phyloP scores from a whole-genome alignment of 345 rosid genomes.

The Gossypium mustelinum region DNA sequence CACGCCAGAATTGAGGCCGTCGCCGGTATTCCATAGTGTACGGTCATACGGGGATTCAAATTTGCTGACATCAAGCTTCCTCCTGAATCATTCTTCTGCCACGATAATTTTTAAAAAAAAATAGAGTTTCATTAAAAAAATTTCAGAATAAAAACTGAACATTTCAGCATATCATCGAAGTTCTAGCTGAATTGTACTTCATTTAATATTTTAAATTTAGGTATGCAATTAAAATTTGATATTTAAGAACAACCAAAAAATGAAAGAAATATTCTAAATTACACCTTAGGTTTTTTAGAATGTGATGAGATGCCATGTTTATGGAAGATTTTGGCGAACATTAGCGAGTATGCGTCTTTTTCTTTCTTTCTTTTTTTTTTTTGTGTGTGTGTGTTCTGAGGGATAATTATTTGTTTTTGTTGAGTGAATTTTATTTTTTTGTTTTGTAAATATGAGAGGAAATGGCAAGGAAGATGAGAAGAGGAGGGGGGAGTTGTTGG shows the following conservation, averaged over 20 bases:
- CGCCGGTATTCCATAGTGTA: slow-evolving; percentile 79
- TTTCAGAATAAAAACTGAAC: neutral
- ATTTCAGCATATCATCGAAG: neutral
- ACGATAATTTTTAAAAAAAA: neutral
- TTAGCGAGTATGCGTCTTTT: slow-evolving; percentile 20
- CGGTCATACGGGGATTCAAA: slow-evolving; percentile 45
- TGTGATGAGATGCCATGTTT: slow-evolving; percentile 24
- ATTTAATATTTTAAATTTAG: neutral
- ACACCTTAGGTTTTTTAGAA: slow-evolving; percentile 35
- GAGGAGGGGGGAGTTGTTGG: neutral
- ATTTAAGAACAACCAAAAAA: neutral
- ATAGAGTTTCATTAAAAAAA: neutral
- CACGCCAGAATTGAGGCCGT: slow-evolving; percentile 78
- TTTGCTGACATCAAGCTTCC: slow-evolving; percentile 37
- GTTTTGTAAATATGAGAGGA: neutral
- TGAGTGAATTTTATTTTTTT: neutral
- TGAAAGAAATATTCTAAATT: neutral
- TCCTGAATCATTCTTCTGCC: slow-evolving; percentile 16
- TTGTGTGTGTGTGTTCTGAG: too few species aligned
- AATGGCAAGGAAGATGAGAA: neutral
- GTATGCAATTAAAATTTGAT: neutral
- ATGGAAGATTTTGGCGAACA: slow-evolving; percentile 52
- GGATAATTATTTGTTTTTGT: too few species aligned
- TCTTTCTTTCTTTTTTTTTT: neutral
- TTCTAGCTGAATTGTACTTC: slow-evolving; percentile 3